Conservation (phyloP, 202 grass and related monocot species). For the Zizania palustris region DNA sequence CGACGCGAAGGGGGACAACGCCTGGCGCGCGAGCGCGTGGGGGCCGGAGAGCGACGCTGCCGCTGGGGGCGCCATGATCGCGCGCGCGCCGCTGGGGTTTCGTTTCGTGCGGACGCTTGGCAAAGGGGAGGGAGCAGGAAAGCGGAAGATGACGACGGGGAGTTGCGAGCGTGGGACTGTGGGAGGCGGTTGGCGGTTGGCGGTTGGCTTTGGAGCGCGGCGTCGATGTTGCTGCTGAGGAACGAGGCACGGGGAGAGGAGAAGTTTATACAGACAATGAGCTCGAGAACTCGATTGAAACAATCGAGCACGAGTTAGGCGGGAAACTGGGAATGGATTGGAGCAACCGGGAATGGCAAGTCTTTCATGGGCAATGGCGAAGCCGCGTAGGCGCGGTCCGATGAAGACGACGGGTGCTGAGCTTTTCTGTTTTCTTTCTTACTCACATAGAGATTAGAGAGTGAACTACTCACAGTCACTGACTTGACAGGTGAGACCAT, state of each 20-base stretch:
- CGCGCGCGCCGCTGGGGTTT: neutral
- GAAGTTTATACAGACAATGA: neutral
- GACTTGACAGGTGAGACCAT: neutral
- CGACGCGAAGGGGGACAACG: neutral
- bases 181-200: slow-evolving; percentile 5
- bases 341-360: neutral
- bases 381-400: neutral
- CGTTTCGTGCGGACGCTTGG: slow-evolving; percentile 33
- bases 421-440: neutral
- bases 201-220: slow-evolving; percentile 49
- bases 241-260: neutral
- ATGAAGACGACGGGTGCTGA: neutral
- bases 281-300: neutral
- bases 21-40: slow-evolving; percentile 25
- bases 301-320: neutral
- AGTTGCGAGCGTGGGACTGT: too few species aligned
- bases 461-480: neutral
- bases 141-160: slow-evolving; percentile 23
- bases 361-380: neutral
- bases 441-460: neutral
- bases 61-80: slow-evolving; percentile 64
- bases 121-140: slow-evolving; percentile 2
- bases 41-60: slow-evolving; percentile 43
- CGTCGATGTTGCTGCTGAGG: neutral
- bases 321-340: neutral